Percentiles rank a stretch among this genome's conserved stretches.
These are phyloP conservation scores for Yarrowia porcina DNA, from an alignment of 805 yeast genomes.

Conservation along the genomic window DNA sequence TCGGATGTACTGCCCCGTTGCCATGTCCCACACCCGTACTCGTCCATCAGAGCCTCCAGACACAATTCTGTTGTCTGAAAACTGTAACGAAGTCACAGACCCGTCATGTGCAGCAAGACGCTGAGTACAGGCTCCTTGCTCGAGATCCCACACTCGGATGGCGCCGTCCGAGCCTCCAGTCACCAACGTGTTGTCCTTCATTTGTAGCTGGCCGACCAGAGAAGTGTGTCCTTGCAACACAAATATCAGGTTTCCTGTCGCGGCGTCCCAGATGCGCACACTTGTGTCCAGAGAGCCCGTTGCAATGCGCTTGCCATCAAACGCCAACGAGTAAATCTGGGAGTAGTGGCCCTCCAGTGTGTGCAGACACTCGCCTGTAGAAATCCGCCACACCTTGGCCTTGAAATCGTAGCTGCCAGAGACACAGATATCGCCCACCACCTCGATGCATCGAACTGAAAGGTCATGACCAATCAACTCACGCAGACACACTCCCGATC, in stretches of 20 bases:
- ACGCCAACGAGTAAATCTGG: conserved; percentile 87
- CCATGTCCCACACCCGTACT: conserved; percentile 43
- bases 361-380: conserved; percentile 84
- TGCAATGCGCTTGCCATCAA: conserved; percentile 84
- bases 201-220: conserved; percentile 81
- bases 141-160: conserved; percentile 79
- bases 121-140: conserved; percentile 74
- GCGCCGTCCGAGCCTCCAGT: conserved; percentile 88
- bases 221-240: conserved; percentile 84
- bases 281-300: conserved; percentile 96
- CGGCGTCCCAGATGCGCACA: conserved; percentile 91
- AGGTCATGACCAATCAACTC: conserved; percentile 68
- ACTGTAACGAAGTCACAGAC: conserved; percentile 43
- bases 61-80: conserved; percentile 42
- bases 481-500: conserved; percentile 77
- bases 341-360: conserved; percentile 89
- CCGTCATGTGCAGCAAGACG: conserved; percentile 46
- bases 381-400: conserved; percentile 86
- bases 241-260: conserved; percentile 75
- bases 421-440: conserved; percentile 65
- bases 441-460: conserved; percentile 76
- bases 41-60: conserved; percentile 46
- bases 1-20: conserved; percentile 41
- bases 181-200: conserved; percentile 66
- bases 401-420: conserved; percentile 88